phyloP scores from a whole-genome alignment of 371 early-diverging fungal genomes.

The Rhizopus arrhizus region DNA sequence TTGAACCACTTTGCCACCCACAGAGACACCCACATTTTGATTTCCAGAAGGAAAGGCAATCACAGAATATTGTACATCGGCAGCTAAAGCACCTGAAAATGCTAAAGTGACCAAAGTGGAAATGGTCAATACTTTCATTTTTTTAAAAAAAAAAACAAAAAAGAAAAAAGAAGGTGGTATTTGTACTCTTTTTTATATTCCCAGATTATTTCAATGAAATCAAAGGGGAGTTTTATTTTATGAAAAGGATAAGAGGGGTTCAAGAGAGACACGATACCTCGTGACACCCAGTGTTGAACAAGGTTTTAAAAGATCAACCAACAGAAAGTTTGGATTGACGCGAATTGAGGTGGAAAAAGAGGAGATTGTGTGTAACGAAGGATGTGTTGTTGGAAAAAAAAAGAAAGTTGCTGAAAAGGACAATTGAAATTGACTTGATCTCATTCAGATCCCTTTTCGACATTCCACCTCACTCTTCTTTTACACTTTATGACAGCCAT shows the following conservation, averaged over 20 bases:
- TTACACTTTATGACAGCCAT: no score
- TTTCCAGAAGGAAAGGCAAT: constrained; percentile 43
- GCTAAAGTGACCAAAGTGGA: constrained; percentile 16
- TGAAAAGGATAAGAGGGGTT: not conserved
- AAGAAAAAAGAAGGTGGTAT: constrained; percentile 3
- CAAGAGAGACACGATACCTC: not conserved
- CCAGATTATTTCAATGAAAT: no score
- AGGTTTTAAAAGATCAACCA: no score
- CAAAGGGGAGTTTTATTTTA: not conserved
- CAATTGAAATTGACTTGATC: no score
- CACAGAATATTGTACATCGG: constrained; percentile 45
- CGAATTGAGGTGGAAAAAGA: no score
- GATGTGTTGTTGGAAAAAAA: no score
- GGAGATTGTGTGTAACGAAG: no score
- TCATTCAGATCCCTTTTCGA: no score
- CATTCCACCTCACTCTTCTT: no score
- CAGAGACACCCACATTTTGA: constrained; percentile 38
- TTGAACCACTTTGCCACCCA: constrained; percentile 32
- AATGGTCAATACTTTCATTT: constrained; percentile 22
- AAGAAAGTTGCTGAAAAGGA: no score
- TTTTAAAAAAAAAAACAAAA: constrained; percentile 5
- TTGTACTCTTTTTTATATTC: not conserved
- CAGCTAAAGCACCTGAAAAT: constrained; percentile 21
- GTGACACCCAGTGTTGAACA: no score
- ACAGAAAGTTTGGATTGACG: no score